Base-by-base conservation (phyloP, 192 early-diverging fungal genomes). In the Polychytrium aggregatum region DNA sequence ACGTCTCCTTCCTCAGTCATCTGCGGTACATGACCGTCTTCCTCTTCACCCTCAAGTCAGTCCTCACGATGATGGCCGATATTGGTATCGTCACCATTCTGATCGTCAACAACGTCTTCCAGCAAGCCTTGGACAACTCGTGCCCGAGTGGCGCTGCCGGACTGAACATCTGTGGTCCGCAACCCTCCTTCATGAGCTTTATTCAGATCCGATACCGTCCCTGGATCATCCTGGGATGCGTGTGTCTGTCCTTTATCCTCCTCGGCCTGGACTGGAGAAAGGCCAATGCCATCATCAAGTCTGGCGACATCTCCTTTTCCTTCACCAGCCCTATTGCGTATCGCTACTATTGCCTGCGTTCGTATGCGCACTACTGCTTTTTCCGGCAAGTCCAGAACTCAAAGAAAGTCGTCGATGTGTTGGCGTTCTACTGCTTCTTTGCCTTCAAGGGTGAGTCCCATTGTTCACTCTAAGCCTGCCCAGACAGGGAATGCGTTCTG, bases 361-460 rank as follows among this genome's bases (percentile, higher is more conserved):
- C 74, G 11, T 90, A 86, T 58, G 56, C 79, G 11, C 79, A 90
- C 66, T 92, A 74, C 49, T 92, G 88, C 63, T 72, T 92, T 36
- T 92, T 92, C 56, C 39, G 57, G 3, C 68, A 82, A 35, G 82
- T 92, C 44, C 64, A 87, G 37, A 65, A 72, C 37, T 74, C 78
- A 2, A 73, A 70, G 14, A 83, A 71, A 60, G 44, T 47, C 7
- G 68, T 67, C 18, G 88, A 92, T 41, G 55, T 71, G 1, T 21
- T 89, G 2, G 84, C 87, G 6, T 90, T 88, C 55, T 90, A 75
- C 64, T 81, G 86, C n/a, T 92, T 84, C 53, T 90, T 90, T 60
- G 68, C 71, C n/a, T 80, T 90, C 48, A 79, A 83, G 63, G 81
- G 85, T 81, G 69, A 46, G 52, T 53, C 20, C 50, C 13, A 20